phyloP scores from a whole-genome alignment of 805 yeast genomes.

The Helenozyma baotianmanensis region DNA sequence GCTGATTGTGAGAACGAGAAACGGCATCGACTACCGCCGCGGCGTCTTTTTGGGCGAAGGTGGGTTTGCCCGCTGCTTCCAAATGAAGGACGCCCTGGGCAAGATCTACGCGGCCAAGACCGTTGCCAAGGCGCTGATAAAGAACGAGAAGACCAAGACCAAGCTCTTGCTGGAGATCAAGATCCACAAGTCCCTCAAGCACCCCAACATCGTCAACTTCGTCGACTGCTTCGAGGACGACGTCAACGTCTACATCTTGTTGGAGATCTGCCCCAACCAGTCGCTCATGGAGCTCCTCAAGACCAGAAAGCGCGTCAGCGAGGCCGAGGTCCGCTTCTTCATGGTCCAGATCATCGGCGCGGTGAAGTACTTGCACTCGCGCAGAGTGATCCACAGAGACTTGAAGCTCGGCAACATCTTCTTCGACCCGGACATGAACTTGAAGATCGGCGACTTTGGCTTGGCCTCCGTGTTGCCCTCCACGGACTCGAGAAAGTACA shows the following conservation, averaged over 20 bases:
- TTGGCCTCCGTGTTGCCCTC: constrained; percentile 89
- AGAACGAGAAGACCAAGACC: constrained; percentile 81
- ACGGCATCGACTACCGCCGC: constrained; percentile 84
- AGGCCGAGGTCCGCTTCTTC: constrained; percentile 86
- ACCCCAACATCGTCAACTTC: constrained; percentile 86
- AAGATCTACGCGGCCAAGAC: constrained; percentile 93
- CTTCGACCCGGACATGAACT: constrained; percentile 88
- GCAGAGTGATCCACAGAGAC: constrained; percentile 94
- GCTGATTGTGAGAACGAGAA: constrained; percentile 78
- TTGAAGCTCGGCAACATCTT: constrained; percentile 93
- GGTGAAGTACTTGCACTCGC: constrained; percentile 82
- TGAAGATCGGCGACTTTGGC: constrained; percentile 97
- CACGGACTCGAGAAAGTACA: constrained; percentile 68
- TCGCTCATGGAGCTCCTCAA: constrained; percentile 89
- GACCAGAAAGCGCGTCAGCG: constrained; percentile 77
- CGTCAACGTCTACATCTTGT: constrained; percentile 83
- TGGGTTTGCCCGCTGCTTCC: constrained; percentile 98
- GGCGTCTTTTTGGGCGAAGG: constrained; percentile 95
- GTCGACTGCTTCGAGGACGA: constrained; percentile 97
- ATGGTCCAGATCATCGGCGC: constrained; percentile 95
- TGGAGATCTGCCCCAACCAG: constrained; percentile 94
- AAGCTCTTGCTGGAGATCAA: constrained; percentile 89
- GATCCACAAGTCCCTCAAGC: constrained; percentile 85
- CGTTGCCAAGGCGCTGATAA: constrained; percentile 92
- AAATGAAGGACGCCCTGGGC: constrained; percentile 87